Conservation (phyloP, 2,329 filamentous ascomycete genomes). For the Diaporthe vexans region DNA sequence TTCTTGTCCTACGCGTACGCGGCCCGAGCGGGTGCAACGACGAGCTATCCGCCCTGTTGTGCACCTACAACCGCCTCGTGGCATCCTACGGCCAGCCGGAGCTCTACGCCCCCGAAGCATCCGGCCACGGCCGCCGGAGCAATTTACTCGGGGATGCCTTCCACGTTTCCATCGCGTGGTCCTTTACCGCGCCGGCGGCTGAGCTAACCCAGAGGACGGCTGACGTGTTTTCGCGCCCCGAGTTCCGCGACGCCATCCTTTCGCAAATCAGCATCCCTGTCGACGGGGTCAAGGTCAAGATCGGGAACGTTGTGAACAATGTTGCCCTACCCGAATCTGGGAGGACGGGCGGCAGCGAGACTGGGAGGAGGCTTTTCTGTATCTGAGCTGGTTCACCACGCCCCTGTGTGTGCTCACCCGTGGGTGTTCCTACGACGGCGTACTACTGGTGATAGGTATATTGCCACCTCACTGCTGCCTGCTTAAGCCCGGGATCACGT, state of each 20-base stretch:
- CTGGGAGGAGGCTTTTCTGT: slow-evolving; percentile 31
- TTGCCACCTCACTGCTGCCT: neutral
- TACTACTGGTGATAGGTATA: neutral
- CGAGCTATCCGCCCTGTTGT: slow-evolving; percentile 73
- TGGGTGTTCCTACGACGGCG: neutral
- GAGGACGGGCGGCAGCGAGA: slow-evolving; percentile 7
- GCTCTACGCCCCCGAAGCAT: slow-evolving; percentile 70
- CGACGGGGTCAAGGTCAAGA: slow-evolving; percentile 77
- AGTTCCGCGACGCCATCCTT: slow-evolving; percentile 48
- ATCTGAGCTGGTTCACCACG: slow-evolving; percentile 23
- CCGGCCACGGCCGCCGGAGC: neutral
- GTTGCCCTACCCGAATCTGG: slow-evolving; percentile 54
- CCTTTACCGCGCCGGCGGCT: slow-evolving; percentile 66
- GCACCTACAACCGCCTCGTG: slow-evolving; percentile 75
- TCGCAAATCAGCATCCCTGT: slow-evolving; percentile 65
- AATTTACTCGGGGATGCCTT: slow-evolving; percentile 66
- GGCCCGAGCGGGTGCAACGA: slow-evolving; percentile 58
- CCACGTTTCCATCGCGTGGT: slow-evolving; percentile 94
- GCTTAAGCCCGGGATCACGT: neutral
- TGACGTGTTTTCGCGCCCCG: slow-evolving; percentile 46
- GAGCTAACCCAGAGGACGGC: slow-evolving; percentile 57
- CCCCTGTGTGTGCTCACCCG: neutral
- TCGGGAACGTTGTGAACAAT: slow-evolving; percentile 77
- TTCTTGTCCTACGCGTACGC: slow-evolving; percentile 81
- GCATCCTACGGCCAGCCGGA: slow-evolving; percentile 74